Conservation (phyloP, 306 rosid genomes). For the Sechiopsis laciniata region DNA sequence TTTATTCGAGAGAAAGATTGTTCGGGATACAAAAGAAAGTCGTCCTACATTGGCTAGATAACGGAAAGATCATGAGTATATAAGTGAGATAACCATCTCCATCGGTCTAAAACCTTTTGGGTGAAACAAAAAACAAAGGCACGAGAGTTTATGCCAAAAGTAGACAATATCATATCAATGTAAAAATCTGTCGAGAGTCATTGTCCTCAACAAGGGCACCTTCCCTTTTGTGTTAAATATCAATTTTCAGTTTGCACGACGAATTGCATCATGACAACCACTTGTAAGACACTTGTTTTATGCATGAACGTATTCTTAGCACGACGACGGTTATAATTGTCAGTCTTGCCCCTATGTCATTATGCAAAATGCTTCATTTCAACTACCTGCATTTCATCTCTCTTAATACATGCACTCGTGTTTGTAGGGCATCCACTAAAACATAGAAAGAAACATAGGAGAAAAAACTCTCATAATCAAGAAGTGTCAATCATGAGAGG, state of each 20-base stretch:
- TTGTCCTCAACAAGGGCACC: not conserved
- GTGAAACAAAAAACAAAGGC: too few relatives aligned
- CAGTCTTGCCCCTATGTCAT: not conserved
- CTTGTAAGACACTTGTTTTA: conserved; percentile 6
- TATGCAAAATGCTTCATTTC: not conserved
- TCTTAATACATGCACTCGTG: conserved; percentile 3
- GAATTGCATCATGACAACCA: not conserved
- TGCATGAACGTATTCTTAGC: not conserved
- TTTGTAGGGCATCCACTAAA: conserved; percentile 69
- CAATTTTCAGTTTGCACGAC: not conserved
- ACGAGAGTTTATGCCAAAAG: too few relatives aligned
- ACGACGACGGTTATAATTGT: not conserved
- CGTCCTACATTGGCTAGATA: too few relatives aligned
- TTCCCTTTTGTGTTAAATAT: not conserved
- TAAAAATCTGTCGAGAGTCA: too few relatives aligned
- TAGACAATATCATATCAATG: too few relatives aligned
- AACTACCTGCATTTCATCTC: not conserved
- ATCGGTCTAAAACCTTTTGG: too few relatives aligned
- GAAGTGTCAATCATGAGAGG: conserved; percentile 80
- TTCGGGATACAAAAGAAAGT: too few relatives aligned
- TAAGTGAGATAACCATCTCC: too few relatives aligned
- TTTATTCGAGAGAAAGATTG: too few relatives aligned
- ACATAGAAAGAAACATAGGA: conserved; percentile 79
- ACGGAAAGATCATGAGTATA: too few relatives aligned
- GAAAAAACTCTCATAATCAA: conserved; percentile 68